phyloP scores from a whole-genome alignment of 2,329 filamentous ascomycete species.

The Phialophora macrospora region DNA sequence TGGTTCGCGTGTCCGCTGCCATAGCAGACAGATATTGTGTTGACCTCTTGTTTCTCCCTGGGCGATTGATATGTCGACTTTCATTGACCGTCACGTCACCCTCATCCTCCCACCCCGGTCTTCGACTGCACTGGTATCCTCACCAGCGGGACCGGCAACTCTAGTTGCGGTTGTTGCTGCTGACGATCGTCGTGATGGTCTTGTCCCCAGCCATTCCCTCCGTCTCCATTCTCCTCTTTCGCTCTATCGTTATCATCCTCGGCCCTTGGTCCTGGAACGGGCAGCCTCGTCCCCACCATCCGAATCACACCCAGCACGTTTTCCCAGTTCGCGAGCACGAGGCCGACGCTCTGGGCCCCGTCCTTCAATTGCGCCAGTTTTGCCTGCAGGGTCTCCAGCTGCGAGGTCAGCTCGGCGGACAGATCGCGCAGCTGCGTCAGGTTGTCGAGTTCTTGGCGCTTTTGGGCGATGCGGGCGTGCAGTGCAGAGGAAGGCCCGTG shows the following conservation, averaged over 20 bases:
- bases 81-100: not conserved
- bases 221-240: constrained; percentile 1
- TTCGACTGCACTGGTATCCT: constrained; percentile 36
- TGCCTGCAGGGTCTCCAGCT: constrained; percentile 66
- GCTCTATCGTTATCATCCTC: constrained; percentile 6
- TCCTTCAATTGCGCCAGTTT: constrained; percentile 65
- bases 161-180: constrained; percentile 12
- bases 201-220: constrained; percentile 1
- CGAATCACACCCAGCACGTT: constrained; percentile 67
- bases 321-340: constrained; percentile 70
- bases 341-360: constrained; percentile 68
- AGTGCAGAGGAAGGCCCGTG: constrained; percentile 56
- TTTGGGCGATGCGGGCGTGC: constrained; percentile 66
- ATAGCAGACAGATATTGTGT: not conserved
- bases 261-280: not conserved
- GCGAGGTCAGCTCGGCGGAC: constrained; percentile 64
- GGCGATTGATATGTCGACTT: not conserved
- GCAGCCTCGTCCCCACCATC: constrained; percentile 65
- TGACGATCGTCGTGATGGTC: too few species aligned
- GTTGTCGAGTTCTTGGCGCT: constrained; percentile 66
- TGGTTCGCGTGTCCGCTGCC: not conserved
- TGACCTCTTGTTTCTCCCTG: not conserved
- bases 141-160: constrained; percentile 37
- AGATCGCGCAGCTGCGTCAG: constrained; percentile 66
- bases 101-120: constrained; percentile 23